Percentiles rank a stretch among this genome's conserved stretches.
phyloP scores from a whole-genome alignment of 163 green algal species.

The Prototheca wickerhamii region DNA sequence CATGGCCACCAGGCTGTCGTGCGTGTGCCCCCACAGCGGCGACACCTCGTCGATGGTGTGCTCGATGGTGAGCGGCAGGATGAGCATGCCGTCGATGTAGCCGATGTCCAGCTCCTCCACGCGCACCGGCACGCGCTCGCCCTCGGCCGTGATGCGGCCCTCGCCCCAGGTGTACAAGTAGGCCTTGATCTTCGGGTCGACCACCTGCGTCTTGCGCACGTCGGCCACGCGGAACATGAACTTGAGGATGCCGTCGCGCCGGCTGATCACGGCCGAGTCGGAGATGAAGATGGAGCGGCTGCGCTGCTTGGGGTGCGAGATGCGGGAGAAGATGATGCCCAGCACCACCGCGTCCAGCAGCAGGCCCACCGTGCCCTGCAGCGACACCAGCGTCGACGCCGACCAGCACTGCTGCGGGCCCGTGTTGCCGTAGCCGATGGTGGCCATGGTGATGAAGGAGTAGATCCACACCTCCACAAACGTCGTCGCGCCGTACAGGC shows the following conservation, averaged over 20 bases:
- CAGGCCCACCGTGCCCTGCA: constrained; percentile 62
- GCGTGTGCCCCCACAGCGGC: constrained; percentile 69
- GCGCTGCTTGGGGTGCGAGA: constrained; percentile 74
- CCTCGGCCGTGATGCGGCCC: constrained; percentile 64
- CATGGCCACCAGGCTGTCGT: constrained; percentile 46
- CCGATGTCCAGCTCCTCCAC: constrained; percentile 27
- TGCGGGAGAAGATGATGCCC: constrained; percentile 65
- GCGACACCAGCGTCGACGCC: constrained; percentile 42
- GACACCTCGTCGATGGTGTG: constrained; percentile 79
- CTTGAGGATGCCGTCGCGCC: constrained; percentile 78
- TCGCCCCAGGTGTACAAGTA: constrained; percentile 56
- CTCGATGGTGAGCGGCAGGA: constrained; percentile 73
- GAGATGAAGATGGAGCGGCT: constrained; percentile 73
- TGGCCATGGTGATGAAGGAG: constrained; percentile 70
- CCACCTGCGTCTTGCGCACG: constrained; percentile 57
- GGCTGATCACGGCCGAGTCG: constrained; percentile 62
- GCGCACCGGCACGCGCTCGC: constrained; percentile 60
- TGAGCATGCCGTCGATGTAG: constrained; percentile 58
- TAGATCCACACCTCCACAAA: constrained; percentile 67
- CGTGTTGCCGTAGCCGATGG: constrained; percentile 73
- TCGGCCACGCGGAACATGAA: constrained; percentile 87
- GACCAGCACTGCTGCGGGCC: constrained; percentile 60
- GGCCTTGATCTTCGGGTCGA: constrained; percentile 57
- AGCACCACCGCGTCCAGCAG: constrained; percentile 63
- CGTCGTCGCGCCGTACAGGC: constrained; percentile 51